phyloP scores from a whole-genome alignment of 2,329 filamentous ascomycete genomes.

The Graphilbum fragrans region DNA sequence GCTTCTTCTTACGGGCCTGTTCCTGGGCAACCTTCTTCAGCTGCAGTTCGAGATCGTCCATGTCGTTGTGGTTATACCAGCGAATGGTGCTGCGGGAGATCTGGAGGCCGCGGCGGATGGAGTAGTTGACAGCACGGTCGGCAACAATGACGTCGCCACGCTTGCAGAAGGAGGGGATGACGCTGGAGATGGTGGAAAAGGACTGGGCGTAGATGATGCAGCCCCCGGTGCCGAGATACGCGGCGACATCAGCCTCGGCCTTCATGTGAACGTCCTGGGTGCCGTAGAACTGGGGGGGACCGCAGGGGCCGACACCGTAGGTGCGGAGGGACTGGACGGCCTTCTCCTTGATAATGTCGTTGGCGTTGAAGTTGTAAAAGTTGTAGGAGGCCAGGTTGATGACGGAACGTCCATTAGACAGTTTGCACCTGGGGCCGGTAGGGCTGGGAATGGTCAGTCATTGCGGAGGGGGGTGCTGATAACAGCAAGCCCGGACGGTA shows the following conservation, averaged over 20 bases:
- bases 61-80: slow-evolving; percentile 94
- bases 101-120: slow-evolving; percentile 88
- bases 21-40: slow-evolving; percentile 79
- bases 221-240: slow-evolving; percentile 74
- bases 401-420: slow-evolving; percentile 79
- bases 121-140: slow-evolving; percentile 85
- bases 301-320: slow-evolving; percentile 93
- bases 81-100: slow-evolving; percentile 80
- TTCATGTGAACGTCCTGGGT: slow-evolving; percentile 98
- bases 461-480: background rate
- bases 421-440: slow-evolving; percentile 79
- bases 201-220: slow-evolving; percentile 95
- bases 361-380: slow-evolving; percentile 93
- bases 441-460: slow-evolving; percentile 39
- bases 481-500: background rate
- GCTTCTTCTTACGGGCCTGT: slow-evolving; percentile 68
- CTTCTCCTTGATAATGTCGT: slow-evolving; percentile 87
- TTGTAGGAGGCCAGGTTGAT: slow-evolving; percentile 92
- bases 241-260: slow-evolving; percentile 85
- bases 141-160: slow-evolving; percentile 94
- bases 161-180: slow-evolving; percentile 95
- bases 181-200: slow-evolving; percentile 92
- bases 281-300: slow-evolving; percentile 94
- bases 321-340: slow-evolving; percentile 87
- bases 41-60: slow-evolving; percentile 81